phyloP scores from a whole-genome alignment of 441 rosid genomes.

The Kokia cookei region DNA sequence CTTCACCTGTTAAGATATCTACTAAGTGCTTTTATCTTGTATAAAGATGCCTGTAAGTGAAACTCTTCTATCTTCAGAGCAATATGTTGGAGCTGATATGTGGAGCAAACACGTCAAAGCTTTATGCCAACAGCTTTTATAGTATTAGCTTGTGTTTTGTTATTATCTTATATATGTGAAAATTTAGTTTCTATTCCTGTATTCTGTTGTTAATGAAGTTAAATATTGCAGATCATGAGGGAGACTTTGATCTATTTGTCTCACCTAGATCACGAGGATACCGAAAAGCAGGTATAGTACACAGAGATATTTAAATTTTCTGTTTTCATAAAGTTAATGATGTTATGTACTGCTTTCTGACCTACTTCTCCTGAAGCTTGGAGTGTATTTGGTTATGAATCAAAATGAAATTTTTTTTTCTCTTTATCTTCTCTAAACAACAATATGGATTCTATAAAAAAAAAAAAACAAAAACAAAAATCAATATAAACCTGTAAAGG shows the following conservation, averaged over 20 bases:
- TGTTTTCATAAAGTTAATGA: neutral
- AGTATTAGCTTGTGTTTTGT: neutral
- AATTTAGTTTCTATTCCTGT: neutral
- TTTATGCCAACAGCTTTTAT: neutral
- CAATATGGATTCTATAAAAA: too few relatives aligned
- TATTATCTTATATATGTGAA: neutral
- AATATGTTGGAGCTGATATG: too few relatives aligned
- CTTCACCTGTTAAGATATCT: neutral
- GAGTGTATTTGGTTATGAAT: neutral
- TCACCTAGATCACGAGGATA: conserved; percentile 97
- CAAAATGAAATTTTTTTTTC: neutral
- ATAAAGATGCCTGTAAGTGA: neutral
- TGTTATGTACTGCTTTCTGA: neutral
- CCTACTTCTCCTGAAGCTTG: neutral
- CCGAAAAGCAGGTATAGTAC: conserved; percentile 85
- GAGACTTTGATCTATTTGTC: conserved; percentile 94
- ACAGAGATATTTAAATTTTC: neutral
- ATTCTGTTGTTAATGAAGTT: conserved; percentile 11
- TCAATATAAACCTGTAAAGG: neutral
- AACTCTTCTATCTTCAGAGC: neutral
- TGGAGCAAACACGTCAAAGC: too few relatives aligned
- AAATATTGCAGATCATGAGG: conserved; percentile 83
- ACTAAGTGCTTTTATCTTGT: neutral
- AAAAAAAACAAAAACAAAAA: too few relatives aligned
- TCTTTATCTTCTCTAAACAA: neutral